Base-by-base conservation (phyloP, 2,329 filamentous ascomycete species). In the Exophiala oligosperma region DNA sequence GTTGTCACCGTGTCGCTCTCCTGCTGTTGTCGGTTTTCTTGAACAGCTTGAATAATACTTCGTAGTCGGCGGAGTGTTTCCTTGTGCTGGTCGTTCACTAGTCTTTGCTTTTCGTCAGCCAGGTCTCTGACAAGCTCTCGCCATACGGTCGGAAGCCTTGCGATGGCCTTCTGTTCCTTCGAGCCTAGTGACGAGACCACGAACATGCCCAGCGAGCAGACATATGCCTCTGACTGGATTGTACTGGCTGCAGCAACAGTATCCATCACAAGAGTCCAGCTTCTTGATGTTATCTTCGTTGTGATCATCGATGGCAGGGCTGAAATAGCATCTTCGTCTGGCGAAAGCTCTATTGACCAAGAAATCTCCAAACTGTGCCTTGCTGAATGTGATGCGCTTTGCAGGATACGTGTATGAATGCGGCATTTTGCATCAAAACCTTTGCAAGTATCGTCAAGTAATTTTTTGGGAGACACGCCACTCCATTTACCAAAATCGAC, bases 381-480 rank as follows among this genome's bases (percentile, higher is more conserved):
- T 64, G 88, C 89, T 1, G 89, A 87, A 73, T 91, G 94, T 0
- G 85, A 80, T 4, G 86, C 85, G 24, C 88, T 83, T 1, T 91
- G 95, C 26, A 94, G 77, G 43, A 89, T 74, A 56, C 80, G 85
- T 70, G 88, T 94, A 2, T 75, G 77, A 24, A 96, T 74, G 65
- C 82, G 88, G 29, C 82, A 89, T 2, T 81, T 80, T 1, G 87
- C 77, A 69, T 96, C 91, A 73, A 91, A 89, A 63, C 41, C 84
- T 66, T 89, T 87, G 71, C 92, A 95, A n/a, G 90, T 84, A 72
- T 97, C 92, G 71, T 97, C 92, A 11, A 97, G 76, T 28, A 90
- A 81, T 64, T 89, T 83, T 61, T 85, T 84, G 14, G 93, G 92
- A 66, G 79, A 89, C 29, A 96, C 74, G 6, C 93, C 92, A 12